These are phyloP conservation scores for Tuber microsphaerosporum DNA, from an alignment of 495 filamentous ascomycete species.

Conservation along the genomic window DNA sequence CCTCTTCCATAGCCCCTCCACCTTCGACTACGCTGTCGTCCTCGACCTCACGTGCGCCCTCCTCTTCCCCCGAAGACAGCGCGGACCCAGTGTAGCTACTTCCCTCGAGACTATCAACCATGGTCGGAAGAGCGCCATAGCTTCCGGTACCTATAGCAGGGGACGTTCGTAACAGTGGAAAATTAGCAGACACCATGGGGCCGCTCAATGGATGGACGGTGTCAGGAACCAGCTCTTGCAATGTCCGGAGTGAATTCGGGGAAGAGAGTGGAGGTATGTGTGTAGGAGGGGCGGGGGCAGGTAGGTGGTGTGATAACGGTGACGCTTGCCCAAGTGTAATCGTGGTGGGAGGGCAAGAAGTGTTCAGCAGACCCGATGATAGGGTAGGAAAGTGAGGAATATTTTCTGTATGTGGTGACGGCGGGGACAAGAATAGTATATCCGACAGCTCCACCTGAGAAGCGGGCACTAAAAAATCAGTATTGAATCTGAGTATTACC, in stretches of 20 bases:
- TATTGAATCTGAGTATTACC: not conserved
- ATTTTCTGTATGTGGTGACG: not conserved
- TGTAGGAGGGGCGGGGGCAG: not conserved
- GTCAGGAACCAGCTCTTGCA: not conserved
- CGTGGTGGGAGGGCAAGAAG: not conserved
- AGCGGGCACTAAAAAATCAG: not conserved
- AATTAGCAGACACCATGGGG: slow-evolving; percentile 31
- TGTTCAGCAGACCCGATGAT: not conserved
- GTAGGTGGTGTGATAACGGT: slow-evolving; percentile 4
- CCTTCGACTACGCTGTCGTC: slow-evolving; percentile 30
- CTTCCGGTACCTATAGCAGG: slow-evolving; percentile 53
- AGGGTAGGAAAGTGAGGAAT: not conserved
- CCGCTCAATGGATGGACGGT: slow-evolving; percentile 8
- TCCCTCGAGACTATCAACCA: slow-evolving; percentile 2
- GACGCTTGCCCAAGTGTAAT: not conserved
- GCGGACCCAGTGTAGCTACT: slow-evolving; percentile 16
- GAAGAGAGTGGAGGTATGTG: not conserved
- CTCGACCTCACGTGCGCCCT: slow-evolving; percentile 29
- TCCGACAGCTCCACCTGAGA: not conserved
- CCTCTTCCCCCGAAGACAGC: slow-evolving; percentile 22
- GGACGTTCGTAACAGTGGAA: slow-evolving; percentile 52
- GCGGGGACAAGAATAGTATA: not conserved
- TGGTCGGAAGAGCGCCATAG: slow-evolving; percentile 51
- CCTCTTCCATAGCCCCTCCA: slow-evolving; percentile 3
- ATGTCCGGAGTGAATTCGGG: not conserved